These are phyloP conservation scores for Cordyceps tenuipes DNA, from an alignment of 2,329 filamentous ascomycete genomes.

Conservation along the genomic window DNA sequence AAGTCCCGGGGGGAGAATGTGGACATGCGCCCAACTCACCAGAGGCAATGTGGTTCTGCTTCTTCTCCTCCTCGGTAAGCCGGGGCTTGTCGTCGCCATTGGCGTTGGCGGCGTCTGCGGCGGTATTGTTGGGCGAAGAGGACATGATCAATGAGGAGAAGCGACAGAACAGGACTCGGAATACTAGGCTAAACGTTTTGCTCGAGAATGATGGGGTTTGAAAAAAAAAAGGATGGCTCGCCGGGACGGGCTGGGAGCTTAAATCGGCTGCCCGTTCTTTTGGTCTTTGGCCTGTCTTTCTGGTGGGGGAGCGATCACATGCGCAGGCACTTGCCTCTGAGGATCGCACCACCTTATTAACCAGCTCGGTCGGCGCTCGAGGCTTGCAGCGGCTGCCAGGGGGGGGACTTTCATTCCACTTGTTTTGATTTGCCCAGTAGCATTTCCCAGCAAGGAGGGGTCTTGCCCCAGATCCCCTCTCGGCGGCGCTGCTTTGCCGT, in stretches of 20 bases:
- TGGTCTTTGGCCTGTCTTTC: background rate
- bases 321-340: background rate
- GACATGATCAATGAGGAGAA: constrained; percentile 11
- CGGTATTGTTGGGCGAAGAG: constrained; percentile 24
- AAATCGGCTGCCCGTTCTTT: background rate
- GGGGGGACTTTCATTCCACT: background rate
- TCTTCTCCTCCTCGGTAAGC: constrained; percentile 46
- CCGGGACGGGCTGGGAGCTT: constrained; percentile 1
- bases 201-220: background rate
- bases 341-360: background rate
- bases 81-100: constrained; percentile 39
- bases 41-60: constrained; percentile 47
- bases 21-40: constrained; percentile 26
- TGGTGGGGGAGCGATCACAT: constrained; percentile 10
- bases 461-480: constrained; percentile 24
- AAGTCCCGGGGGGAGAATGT: background rate
- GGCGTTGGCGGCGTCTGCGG: constrained; percentile 18
- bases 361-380: background rate
- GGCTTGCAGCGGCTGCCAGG: constrained; percentile 8
- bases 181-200: background rate
- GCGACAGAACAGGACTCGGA: background rate
- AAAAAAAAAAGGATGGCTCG: background rate
- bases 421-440: background rate
- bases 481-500: constrained; percentile 11
- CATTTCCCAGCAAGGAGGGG: constrained; percentile 18